Conservation (phyloP, 768 basidiomycete genomes). For the Hemileccinum impolitum region DNA sequence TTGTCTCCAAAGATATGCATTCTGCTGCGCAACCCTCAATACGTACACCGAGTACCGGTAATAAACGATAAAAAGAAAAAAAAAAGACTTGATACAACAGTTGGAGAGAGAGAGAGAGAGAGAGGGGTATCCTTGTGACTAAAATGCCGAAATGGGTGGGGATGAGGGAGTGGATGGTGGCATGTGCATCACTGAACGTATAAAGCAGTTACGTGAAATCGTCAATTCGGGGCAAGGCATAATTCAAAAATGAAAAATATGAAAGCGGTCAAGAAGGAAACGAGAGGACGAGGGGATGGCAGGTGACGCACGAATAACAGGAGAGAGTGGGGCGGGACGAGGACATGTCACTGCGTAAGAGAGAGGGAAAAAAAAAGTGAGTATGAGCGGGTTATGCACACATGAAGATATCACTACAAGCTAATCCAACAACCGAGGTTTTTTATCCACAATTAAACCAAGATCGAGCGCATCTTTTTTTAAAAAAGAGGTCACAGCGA, state of each 20-base stretch:
- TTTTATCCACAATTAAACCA: constrained; percentile 34
- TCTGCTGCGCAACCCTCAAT: constrained; percentile 35
- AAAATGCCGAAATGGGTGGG: constrained; percentile 15
- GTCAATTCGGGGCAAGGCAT: constrained; percentile 25
- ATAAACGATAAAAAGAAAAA: constrained; percentile 16
- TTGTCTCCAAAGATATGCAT: constrained; percentile 33
- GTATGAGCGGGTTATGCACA: constrained; percentile 29
- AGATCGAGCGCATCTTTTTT: constrained; percentile 23
- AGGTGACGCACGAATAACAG: constrained; percentile 23
- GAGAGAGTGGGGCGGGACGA: background rate
- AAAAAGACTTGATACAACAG: constrained; percentile 26
- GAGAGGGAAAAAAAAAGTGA: constrained; percentile 16
- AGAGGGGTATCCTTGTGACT: constrained; percentile 35
- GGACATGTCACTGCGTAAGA: constrained; percentile 5
- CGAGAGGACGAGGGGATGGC: background rate
- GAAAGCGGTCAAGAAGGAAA: background rate
- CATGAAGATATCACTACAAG: constrained; percentile 29
- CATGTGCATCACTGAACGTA: too few species aligned
- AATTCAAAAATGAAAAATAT: constrained; percentile 14
- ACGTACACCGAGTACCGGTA: constrained; percentile 20
- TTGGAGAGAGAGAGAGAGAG: too few species aligned
- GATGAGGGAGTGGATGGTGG: constrained; percentile 1
- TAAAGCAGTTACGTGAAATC: constrained; percentile 26
- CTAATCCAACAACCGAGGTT: constrained; percentile 33
- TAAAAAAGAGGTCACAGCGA: background rate